Conservation (phyloP, 306 rosid species). For the Begonia loranthoides region DNA sequence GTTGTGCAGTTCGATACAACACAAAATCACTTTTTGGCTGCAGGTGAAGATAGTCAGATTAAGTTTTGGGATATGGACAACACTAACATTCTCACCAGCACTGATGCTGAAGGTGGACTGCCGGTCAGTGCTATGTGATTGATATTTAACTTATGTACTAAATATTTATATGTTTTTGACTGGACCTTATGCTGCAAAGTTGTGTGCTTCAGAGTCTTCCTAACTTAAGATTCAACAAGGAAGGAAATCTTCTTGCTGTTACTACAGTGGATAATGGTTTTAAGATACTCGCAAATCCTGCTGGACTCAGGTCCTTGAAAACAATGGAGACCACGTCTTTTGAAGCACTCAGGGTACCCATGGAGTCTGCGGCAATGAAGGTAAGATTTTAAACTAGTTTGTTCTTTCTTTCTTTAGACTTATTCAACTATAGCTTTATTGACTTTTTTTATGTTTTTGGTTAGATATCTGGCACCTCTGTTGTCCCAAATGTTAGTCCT, state of each 20-base stretch:
- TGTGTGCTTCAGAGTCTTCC: constrained; percentile 58
- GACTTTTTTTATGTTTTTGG: constrained; percentile 9
- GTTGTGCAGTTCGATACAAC: constrained; percentile 79
- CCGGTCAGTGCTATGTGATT: constrained; percentile 33
- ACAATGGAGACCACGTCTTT: constrained; percentile 39
- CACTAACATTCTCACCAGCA: constrained; percentile 27
- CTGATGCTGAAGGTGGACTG: constrained; percentile 67
- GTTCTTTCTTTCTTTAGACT: constrained; percentile 8
- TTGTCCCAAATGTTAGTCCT: constrained; percentile 34
- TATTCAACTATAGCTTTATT: constrained; percentile 1
- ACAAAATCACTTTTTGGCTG: constrained; percentile 75
- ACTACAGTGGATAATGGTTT: constrained; percentile 62
- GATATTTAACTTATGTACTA: background rate
- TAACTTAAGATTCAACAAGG: constrained; percentile 67
- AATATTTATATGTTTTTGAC: background rate
- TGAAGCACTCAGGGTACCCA: constrained; percentile 58
- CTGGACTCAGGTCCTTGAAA: constrained; percentile 49
- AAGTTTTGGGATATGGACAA: constrained; percentile 92
- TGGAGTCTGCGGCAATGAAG: constrained; percentile 57
- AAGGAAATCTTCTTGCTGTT: constrained; percentile 81
- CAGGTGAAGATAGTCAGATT: constrained; percentile 74
- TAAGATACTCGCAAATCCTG: constrained; percentile 64
- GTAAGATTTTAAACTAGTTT: constrained; percentile 18
- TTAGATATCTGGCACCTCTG: constrained; percentile 54
- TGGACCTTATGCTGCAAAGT: constrained; percentile 11